Evolutionary conservation across 1,284 basidiomycete species (phyloP), one percentile per base, ranked within the genome.

Genomic region (Naganishia cerealis): DNA sequence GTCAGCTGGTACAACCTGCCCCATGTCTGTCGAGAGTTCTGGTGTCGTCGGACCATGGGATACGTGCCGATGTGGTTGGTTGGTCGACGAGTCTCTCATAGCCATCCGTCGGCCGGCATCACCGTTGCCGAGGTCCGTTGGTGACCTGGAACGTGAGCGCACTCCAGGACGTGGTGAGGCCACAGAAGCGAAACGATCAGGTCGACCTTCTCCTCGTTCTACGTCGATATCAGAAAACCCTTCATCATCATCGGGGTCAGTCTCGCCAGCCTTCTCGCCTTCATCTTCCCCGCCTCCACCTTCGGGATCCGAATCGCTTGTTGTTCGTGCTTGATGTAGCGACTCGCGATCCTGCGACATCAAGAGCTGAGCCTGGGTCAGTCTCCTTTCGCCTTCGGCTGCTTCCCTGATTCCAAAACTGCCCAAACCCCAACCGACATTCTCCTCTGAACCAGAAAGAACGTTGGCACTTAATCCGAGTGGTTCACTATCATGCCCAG

Each of bases 351-450:
- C 68, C n/a, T 50, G 61, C 26, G 39, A 26, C 70, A 79, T 71
- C 66, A 72, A 73, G 67, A 78, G 73, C 33, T 77, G 74, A 24
- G 76, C 77, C 68, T 75, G 75, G 63, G 72, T 71, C 65, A 79
- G 53, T 57, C 77, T 61, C 66, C 71, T 75, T 53, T 77, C 77
- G 55, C 75, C 78, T 69, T 79, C 81, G 56, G 79, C 75, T 52
- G 78, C 77, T 72, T 81, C 80, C 67, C 86, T 82, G 76, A 89
- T 81, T 26, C 86, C 87, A 74, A 87, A 90, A 68, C 85, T 86
- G 1, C 90, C 89, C 40, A 91, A 78, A 0, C 87, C 88, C 89
- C 89, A 91, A 1, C 78, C 79, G 13, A 68, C 70, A 50, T 61
- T 56, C 39, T 53, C 55, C 0, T 50, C 57, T 0, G 67, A 62